Evolutionary conservation across 179 eudicot genomes (phyloP).

Genomic region (Beta corolliflora): DNA sequence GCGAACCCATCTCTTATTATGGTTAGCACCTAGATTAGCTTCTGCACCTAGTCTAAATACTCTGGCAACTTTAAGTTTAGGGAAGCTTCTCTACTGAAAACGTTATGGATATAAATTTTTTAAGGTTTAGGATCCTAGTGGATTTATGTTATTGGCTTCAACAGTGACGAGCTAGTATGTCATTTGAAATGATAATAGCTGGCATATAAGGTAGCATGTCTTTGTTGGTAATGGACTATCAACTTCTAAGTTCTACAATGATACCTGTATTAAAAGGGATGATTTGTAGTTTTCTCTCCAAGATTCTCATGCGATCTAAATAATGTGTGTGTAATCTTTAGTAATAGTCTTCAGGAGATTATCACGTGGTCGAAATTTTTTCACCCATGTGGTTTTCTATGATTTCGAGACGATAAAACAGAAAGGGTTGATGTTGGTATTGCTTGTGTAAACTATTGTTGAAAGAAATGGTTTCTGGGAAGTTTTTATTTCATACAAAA

Average conservation of each 20-base stretch:
- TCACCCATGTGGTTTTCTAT: no score
- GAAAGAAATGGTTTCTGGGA: slow-evolving; percentile 1
- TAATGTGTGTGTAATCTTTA: no score
- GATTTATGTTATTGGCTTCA: background rate
- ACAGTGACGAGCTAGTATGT: background rate
- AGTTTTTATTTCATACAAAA: slow-evolving; percentile 11
- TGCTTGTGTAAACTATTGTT: no score
- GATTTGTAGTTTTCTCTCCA: no score
- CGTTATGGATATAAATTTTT: no score
- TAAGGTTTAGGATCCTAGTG: no score
- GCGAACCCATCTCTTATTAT: slow-evolving; percentile 6
- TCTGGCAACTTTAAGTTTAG: background rate
- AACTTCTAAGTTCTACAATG: background rate
- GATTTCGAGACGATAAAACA: no score
- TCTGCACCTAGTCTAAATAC: background rate
- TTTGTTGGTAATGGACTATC: background rate
- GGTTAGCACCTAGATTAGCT: slow-evolving; percentile 13
- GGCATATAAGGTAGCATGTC: background rate
- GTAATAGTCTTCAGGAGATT: no score
- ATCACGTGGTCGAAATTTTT: no score
- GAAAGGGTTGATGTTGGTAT: no score
- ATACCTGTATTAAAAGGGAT: no score
- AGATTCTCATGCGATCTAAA: no score
- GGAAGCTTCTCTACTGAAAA: background rate
- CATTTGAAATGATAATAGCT: background rate